Evolutionary conservation across 768 basidiomycete species (phyloP).

Genomic region (Lentinula aciculospora): DNA sequence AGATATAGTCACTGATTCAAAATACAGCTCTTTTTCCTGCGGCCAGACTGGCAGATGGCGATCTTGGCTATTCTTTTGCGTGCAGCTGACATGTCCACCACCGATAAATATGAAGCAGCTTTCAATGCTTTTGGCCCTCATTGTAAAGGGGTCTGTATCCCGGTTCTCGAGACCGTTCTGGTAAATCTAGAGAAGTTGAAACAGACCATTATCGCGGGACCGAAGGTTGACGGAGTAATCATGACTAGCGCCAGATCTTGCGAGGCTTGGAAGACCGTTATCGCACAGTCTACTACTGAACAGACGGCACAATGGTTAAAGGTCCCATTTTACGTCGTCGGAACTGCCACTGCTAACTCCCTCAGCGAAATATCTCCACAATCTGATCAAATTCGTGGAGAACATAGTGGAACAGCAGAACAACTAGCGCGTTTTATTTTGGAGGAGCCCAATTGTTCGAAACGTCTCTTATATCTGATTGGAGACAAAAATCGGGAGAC

Average conservation of each 20-base stretch:
- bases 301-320: slow-evolving; percentile 20
- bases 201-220: slow-evolving; percentile 36
- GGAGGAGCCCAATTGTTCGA: slow-evolving; percentile 10
- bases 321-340: slow-evolving; percentile 78
- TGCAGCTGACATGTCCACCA: slow-evolving; percentile 24
- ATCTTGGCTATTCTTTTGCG: slow-evolving; percentile 39
- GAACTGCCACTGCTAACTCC: slow-evolving; percentile 52
- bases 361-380: slow-evolving; percentile 29
- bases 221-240: slow-evolving; percentile 52
- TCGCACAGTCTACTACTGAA: slow-evolving; percentile 8
- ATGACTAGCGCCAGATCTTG: slow-evolving; percentile 76
- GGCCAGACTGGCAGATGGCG: not conserved
- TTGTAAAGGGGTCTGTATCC: slow-evolving; percentile 53
- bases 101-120: slow-evolving; percentile 56
- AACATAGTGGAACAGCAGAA: slow-evolving; percentile 62
- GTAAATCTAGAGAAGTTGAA: slow-evolving; percentile 43
- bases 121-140: slow-evolving; percentile 33
- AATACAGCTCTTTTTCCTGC: too few relatives aligned
- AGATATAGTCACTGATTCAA: not conserved
- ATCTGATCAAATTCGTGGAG: slow-evolving; percentile 31
- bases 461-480: slow-evolving; percentile 61
- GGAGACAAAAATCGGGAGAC: slow-evolving; percentile 62
- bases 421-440: slow-evolving; percentile 58
- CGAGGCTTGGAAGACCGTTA: slow-evolving; percentile 57
- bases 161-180: slow-evolving; percentile 65